phyloP scores from a whole-genome alignment of 176 grass and related monocot genomes.

The Elymus sibiricus region DNA sequence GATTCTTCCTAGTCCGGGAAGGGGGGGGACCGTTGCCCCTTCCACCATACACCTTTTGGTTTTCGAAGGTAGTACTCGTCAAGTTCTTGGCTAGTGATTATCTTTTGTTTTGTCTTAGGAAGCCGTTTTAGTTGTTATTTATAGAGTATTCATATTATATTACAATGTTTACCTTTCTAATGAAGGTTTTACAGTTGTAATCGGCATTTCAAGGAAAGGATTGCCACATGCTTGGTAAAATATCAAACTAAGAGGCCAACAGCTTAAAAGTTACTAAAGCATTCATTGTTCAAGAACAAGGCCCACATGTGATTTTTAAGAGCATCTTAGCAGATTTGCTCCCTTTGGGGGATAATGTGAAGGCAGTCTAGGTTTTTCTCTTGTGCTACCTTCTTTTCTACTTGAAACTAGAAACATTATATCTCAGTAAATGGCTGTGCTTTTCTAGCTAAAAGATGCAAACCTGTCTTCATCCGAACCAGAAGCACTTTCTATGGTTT shows the following conservation, averaged over 20 bases:
- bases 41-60: too few species aligned
- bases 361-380: slow-evolving; percentile 66
- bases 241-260: slow-evolving; percentile 96
- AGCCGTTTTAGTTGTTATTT: slow-evolving; percentile 47
- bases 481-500: slow-evolving; percentile 69
- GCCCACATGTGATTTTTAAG: slow-evolving; percentile 68
- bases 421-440: slow-evolving; percentile 10
- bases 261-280: slow-evolving; percentile 81
- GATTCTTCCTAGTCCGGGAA: too few species aligned
- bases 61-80: slow-evolving; percentile 74
- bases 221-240: slow-evolving; percentile 96
- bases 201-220: slow-evolving; percentile 98
- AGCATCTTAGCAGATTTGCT: slow-evolving; percentile 66
- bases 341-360: slow-evolving; percentile 84
- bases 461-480: slow-evolving; percentile 70
- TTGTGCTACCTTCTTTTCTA: slow-evolving; percentile 24
- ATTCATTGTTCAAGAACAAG: slow-evolving; percentile 90
- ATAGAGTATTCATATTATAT: slow-evolving; percentile 35
- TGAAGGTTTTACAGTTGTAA: slow-evolving; percentile 66
- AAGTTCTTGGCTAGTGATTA: slow-evolving; percentile 12
- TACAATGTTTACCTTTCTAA: slow-evolving; percentile 46
- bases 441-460: slow-evolving; percentile 63
- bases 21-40: too few species aligned
- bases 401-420: neutral
- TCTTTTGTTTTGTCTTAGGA: slow-evolving; percentile 51